Evolutionary conservation across 2,329 filamentous ascomycete genomes (phyloP), one percentile per base, ranked within the genome.

Genomic region (Phoma sp.): DNA sequence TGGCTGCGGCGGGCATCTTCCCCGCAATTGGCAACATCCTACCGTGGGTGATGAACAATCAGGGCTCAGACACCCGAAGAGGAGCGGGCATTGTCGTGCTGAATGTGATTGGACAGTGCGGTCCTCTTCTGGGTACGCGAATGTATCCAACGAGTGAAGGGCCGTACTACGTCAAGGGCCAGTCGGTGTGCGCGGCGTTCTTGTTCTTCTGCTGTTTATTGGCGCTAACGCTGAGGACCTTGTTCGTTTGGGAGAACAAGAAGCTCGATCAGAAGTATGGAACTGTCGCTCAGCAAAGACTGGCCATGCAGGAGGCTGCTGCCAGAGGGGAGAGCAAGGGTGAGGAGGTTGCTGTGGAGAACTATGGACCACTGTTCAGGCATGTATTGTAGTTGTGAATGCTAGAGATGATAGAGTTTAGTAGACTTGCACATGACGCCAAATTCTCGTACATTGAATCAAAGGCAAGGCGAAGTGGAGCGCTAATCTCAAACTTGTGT

Each of bases 1-100:
- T 84, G 13, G 84, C 85, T 5, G 83, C 85, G 0, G 80, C 79
- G 2, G 86, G 86, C 10, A 83, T 91, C 22, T 88, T 91, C 40
- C 85, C 88, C 0, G 84, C 83, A 64, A 86, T 91, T 31, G 85
- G 85, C 3, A 89, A 90, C 59, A 87, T 89, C 8, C 82, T 92
- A 32, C 88, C 88, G 0, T 89, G 88, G 72, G 87, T 89, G 1
- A 73, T 88, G 2, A 83, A 90, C 69, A 90, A 90, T 69, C 87
- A 90, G 71, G 87, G 87, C 13, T 85, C 80, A 33, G 87, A 89
- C 66, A 88, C 86, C 2, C 85, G 88, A 43, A 82, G 88, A 2
- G 88, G 88, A 4, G 83, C 84, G 2, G 82, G 82, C 4, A 87
- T 91, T 46, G 84, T 87, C 8, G 80, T 90, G n/a, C 76, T 87